phyloP scores from a whole-genome alignment of 352 stramenopile species.

The Phytophthora pistaciae region DNA sequence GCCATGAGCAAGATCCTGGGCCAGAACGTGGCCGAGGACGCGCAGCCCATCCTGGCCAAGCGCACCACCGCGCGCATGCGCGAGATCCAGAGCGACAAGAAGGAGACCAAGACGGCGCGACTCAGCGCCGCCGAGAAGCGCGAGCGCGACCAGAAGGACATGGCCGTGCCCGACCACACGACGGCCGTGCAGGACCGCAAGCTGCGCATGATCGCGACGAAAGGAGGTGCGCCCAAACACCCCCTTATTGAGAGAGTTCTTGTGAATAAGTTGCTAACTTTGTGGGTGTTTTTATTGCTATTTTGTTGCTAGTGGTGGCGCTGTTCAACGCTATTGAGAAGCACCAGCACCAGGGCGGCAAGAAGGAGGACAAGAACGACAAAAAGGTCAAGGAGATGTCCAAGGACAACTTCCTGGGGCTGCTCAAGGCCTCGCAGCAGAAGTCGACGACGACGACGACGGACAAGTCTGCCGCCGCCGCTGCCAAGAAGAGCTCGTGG shows the following conservation, averaged over 20 bases:
- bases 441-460: conserved; percentile 16
- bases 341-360: conserved; percentile 81
- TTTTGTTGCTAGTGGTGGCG: conserved; percentile 63
- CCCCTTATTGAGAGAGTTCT: background rate
- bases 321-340: conserved; percentile 90
- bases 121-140: conserved; percentile 81
- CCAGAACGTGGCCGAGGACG: conserved; percentile 74
- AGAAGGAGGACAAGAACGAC: conserved; percentile 66
- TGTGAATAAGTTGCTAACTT: background rate
- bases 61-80: conserved; percentile 85
- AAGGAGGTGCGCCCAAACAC: conserved; percentile 55
- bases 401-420: conserved; percentile 84
- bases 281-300: conserved; percentile 4
- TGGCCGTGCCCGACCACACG: conserved; percentile 68
- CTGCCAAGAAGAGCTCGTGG: conserved; percentile 66
- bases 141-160: conserved; percentile 81
- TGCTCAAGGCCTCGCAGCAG: conserved; percentile 72
- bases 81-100: conserved; percentile 82
- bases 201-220: conserved; percentile 84
- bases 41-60: conserved; percentile 85
- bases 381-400: conserved; percentile 90
- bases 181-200: conserved; percentile 73
- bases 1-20: conserved; percentile 89
- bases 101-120: conserved; percentile 70
- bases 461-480: background rate